These are phyloP conservation scores for Vitis hybrid DNA, from an alignment of 177 flowering plant species.

Conservation along the genomic window DNA sequence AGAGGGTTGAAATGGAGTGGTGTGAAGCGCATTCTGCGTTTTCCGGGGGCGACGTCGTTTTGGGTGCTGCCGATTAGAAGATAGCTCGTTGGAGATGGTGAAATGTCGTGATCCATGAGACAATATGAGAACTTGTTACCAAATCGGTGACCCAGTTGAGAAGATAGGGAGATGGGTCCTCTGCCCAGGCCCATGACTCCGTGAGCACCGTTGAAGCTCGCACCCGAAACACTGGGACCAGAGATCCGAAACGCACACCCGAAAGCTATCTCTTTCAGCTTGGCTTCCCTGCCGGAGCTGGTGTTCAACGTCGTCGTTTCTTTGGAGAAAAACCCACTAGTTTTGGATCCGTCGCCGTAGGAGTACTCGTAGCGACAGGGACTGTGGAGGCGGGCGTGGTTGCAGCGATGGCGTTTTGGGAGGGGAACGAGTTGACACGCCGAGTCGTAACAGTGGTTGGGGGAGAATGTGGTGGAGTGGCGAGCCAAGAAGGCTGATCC, in stretches of 20 bases:
- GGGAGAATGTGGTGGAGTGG: slow-evolving; percentile 59
- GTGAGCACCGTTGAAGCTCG: slow-evolving; percentile 55
- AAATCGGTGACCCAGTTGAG: slow-evolving; percentile 62
- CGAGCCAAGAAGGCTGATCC: slow-evolving; percentile 50
- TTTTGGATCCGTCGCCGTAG: slow-evolving; percentile 61
- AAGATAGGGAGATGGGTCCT: slow-evolving; percentile 67
- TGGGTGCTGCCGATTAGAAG: slow-evolving; percentile 49
- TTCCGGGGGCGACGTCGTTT: slow-evolving; percentile 3
- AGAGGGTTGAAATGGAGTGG: slow-evolving; percentile 57
- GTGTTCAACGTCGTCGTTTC: slow-evolving; percentile 59
- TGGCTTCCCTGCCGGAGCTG: slow-evolving; percentile 33
- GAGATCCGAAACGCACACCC: slow-evolving; percentile 67
- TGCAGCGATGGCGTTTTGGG: slow-evolving; percentile 40
- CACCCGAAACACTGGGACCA: slow-evolving; percentile 53
- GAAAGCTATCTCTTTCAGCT: slow-evolving; percentile 34
- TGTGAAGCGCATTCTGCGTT: slow-evolving; percentile 43
- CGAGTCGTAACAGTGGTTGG: slow-evolving; percentile 54
- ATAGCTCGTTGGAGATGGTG: slow-evolving; percentile 77
- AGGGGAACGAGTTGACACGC: slow-evolving; percentile 51
- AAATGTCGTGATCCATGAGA: slow-evolving; percentile 67
- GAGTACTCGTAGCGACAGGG: slow-evolving; percentile 61
- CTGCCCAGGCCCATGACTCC: slow-evolving; percentile 87
- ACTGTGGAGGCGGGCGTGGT: slow-evolving; percentile 53
- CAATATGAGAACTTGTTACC: slow-evolving; percentile 81
- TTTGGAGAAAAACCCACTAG: slow-evolving; percentile 59